Evolutionary conservation across 352 stramenopile genomes (phyloP).

Genomic region (Blastocystis sp.): DNA sequence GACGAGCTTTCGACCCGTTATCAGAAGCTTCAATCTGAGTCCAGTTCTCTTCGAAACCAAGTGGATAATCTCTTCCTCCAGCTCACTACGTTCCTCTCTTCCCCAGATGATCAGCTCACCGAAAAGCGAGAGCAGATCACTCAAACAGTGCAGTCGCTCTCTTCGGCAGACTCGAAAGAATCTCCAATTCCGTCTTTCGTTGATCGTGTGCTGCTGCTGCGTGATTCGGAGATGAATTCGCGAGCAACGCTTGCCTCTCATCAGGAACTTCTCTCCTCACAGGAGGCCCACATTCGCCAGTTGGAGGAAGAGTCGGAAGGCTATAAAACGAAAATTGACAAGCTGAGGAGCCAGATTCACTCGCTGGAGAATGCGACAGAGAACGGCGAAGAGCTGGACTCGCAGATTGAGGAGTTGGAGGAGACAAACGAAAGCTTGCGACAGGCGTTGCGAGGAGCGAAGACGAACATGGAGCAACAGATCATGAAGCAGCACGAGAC

Average conservation of each 20-base stretch:
- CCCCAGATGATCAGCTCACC: background rate
- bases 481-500: background rate
- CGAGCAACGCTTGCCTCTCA: background rate
- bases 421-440: slow-evolving; percentile 38
- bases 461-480: slow-evolving; percentile 34
- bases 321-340: background rate
- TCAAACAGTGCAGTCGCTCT: background rate
- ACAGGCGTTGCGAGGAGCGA: slow-evolving; percentile 12
- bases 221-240: background rate
- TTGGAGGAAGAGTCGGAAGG: background rate
- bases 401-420: background rate
- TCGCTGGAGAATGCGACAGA: background rate
- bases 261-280: background rate
- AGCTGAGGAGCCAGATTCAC: background rate
- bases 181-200: background rate
- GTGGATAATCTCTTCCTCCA: background rate
- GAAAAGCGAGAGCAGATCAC: background rate
- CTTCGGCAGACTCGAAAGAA: background rate
- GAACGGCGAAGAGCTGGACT: background rate
- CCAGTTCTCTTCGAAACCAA: background rate
- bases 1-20: background rate
- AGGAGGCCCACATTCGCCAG: slow-evolving; percentile 4
- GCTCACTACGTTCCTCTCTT: background rate
- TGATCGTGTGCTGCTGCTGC: background rate
- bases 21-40: background rate